Evolutionary conservation across 495 filamentous ascomycete species (phyloP), one percentile per base, ranked within the genome.

Genomic region (Penicillium canescens): DNA sequence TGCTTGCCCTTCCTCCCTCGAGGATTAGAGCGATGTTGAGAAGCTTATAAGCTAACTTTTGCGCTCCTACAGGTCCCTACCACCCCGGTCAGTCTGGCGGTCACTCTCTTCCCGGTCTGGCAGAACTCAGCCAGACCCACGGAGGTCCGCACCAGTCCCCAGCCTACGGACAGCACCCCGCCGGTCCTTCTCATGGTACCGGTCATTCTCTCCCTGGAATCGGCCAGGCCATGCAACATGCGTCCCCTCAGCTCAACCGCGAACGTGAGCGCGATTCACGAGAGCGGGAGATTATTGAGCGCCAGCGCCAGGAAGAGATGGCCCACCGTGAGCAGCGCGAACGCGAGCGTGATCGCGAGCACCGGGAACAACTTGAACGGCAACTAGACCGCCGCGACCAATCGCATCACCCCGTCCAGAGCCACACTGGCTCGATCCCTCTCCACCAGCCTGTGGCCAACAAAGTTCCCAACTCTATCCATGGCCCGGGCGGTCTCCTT

Each of bases 381-480:
- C 72, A 73, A 51, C 63, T 77, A n/a, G 80, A 85, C 41, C 72
- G 74, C 36, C 78, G 63, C 68, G 80, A 76, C 26, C 71, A 84
- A 56, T 7, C 31, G 11, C 83, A 89, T 37, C 82, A 86, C 40
- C 84, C 89, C 12, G 89, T 92, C 55, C 90, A 95, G 66, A 91
- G 88, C 68, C 90, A 89, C 57, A 84, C 88, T 11, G 89, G 86
- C 33, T 87, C 91, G 0, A 86, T 96, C 44, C 89, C 89, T 24
- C 82, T 96, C 60, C 92, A 96, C 65, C 92, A 96, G 63, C 92
- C 92, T 3, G 89, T 96, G 43, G 91, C 92, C 39, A 90, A 88
- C 37, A 83, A 89, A 61, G 82, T 91, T 13, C 77, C 90, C 7
- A 87, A 85, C 47, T 84, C 86, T 34, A 92, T 95, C 46, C 91